A percentile compares a stretch with the other conserved stretches of the same genome.
Conservation (phyloP, 2,329 filamentous ascomycete species). For the Fusarium heterosporum region DNA sequence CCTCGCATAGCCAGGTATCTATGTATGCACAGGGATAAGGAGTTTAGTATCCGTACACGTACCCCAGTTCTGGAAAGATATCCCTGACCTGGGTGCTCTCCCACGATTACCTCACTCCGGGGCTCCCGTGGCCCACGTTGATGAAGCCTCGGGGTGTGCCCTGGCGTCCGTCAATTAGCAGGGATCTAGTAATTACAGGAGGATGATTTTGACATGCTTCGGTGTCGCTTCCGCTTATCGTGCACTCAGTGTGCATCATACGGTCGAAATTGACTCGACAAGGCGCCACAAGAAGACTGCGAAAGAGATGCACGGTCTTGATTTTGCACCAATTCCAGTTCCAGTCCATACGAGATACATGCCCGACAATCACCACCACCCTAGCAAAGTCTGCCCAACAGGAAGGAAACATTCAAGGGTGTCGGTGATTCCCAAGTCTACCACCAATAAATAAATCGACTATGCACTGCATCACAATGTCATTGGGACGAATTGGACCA, state of each 20-base stretch:
- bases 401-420: conserved; percentile 21
- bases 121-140: conserved; percentile 21
- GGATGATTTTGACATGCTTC: not conserved
- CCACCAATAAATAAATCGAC: conserved; percentile 32
- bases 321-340: not conserved
- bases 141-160: conserved; percentile 16
- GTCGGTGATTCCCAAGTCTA: conserved; percentile 19
- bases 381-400: conserved; percentile 14
- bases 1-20: conserved; percentile 20
- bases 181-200: not conserved
- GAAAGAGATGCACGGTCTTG: conserved; percentile 19
- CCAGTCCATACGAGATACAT: not conserved
- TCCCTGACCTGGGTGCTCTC: conserved; percentile 26
- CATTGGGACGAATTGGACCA: conserved; percentile 27
- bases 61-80: conserved; percentile 8
- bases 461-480: conserved; percentile 19
- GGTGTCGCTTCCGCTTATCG: conserved; percentile 17
- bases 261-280: conserved; percentile 12
- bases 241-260: conserved; percentile 15
- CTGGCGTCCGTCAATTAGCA: conserved; percentile 6
- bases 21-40: conserved; percentile 19
- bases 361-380: conserved; percentile 20
- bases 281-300: conserved; percentile 17
- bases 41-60: not conserved
- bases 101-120: conserved; percentile 22